Base-by-base conservation (phyloP, 495 filamentous ascomycete genomes). In the Podospora pseudoanserina region DNA sequence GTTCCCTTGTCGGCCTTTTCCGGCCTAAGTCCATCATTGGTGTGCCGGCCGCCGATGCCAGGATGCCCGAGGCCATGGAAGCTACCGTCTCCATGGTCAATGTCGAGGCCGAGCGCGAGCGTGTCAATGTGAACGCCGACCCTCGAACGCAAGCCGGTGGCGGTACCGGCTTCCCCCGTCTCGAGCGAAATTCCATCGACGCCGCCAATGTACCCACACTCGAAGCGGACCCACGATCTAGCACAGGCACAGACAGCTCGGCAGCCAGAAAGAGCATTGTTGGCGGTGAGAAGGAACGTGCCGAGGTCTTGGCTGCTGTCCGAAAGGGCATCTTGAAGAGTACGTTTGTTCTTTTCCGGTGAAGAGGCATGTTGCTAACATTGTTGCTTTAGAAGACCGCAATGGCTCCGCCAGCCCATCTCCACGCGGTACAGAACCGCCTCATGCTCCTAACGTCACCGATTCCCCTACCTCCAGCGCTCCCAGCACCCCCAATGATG, bases 241-340 rank as follows among this genome's bases (percentile, higher is more conserved):
- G 84, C 64, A 84, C 82, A 7, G 79, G 81, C 20, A 82, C 82
- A 56, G 86, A 91, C 32, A 87, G 87, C 65, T 86, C 85, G n/a
- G 72, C 79, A 18, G 78, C 87, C 44, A 86, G 93, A 71, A 92
- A 90, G 80, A 98, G 92, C 81, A 93, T 98, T 72, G 84, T 97
- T 62, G 94, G 93, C 44, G 91, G 92, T 34, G 95, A 98, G 64
- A 89, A 84, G 74, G 95, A 99, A 74, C 89, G 95, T 63, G 92
- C 93, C 1, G 94, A 97, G 74, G 90, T 97, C 19, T 85, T 97
- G 55, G 92, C 93, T 19, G 90, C 92, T 11, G 89, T 98, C 18
- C 91, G 90, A 70, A 97, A 94, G 78, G 94, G 95, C 19, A 99
- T 99, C 58, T 78, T 99, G 57, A 99, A 99, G 77, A 91, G 94